Percentiles rank a stretch among this genome's conserved stretches.
Conservation (phyloP, 306 rosid species). For the Prinsepia uniflora region DNA sequence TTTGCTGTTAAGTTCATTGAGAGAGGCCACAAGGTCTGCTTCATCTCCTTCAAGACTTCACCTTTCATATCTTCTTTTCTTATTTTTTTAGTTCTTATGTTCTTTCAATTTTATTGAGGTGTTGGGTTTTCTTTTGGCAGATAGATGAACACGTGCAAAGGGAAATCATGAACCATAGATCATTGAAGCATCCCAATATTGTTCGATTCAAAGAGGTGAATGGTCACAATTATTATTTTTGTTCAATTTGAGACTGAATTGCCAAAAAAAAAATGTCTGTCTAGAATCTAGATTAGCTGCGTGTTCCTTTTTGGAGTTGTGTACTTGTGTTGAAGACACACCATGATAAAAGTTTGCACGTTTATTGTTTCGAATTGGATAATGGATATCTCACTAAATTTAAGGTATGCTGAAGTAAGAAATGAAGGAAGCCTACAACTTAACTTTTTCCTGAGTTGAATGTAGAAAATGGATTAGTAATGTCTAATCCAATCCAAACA, state of each 20-base stretch:
- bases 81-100: background rate
- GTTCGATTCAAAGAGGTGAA: slow-evolving; percentile 77
- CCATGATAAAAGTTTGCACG: too few species aligned
- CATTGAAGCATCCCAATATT: slow-evolving; percentile 80
- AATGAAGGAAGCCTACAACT: too few species aligned
- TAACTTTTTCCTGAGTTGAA: background rate
- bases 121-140: slow-evolving; percentile 34
- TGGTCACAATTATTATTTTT: background rate
- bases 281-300: background rate
- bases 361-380: too few species aligned
- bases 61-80: background rate
- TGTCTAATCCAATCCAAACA: too few species aligned
- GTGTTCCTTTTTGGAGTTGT: too few species aligned
- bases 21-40: slow-evolving; percentile 67
- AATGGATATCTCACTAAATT: too few species aligned
- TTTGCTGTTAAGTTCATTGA: slow-evolving; percentile 80
- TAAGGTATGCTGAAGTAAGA: too few species aligned
- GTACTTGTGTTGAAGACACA: too few species aligned
- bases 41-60: slow-evolving; percentile 2
- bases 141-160: slow-evolving; percentile 75
- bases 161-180: slow-evolving; percentile 90
- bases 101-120: background rate
- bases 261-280: background rate
- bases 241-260: background rate
- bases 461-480: background rate